Evolutionary conservation across 129 eudicot species (phyloP).

Genomic region (Ambrosia trifida): DNA sequence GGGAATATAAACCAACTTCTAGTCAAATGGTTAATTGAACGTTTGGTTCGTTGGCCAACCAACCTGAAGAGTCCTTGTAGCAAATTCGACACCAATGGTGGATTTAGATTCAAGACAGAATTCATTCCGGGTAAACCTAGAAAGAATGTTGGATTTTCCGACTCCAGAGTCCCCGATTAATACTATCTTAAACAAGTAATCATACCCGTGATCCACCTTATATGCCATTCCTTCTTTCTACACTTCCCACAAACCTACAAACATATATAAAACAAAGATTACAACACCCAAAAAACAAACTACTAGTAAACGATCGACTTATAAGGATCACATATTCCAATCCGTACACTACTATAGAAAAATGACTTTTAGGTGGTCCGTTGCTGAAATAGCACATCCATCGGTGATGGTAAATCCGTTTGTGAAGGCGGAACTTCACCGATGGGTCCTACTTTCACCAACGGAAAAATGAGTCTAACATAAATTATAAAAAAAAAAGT

Average conservation of each 20-base stretch:
- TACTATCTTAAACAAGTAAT: slow-evolving; percentile 82
- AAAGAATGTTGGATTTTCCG: slow-evolving; percentile 89
- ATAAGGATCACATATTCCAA: not conserved
- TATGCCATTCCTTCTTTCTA: slow-evolving; percentile 64
- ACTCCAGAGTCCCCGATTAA: slow-evolving; percentile 93
- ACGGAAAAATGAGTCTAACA: no score
- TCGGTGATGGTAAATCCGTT: no score
- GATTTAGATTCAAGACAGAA: slow-evolving; percentile 90
- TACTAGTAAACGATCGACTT: not conserved
- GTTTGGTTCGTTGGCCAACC: not conserved
- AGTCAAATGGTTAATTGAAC: not conserved
- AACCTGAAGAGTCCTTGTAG: slow-evolving; percentile 93
- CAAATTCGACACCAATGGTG: slow-evolving; percentile 96
- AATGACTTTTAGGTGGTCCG: no score
- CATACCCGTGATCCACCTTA: slow-evolving; percentile 89
- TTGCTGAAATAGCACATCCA: no score
- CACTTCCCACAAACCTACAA: slow-evolving; percentile 30
- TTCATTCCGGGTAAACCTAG: slow-evolving; percentile 88
- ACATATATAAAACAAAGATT: not conserved
- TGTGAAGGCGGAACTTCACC: no score
- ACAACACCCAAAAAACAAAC: not conserved
- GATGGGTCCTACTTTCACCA: no score
- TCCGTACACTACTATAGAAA: no score
- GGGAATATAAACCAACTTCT: not conserved
- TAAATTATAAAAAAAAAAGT: no score